Conservation (phyloP, 139 green algal species). For the Haematococcus lacustris region DNA sequence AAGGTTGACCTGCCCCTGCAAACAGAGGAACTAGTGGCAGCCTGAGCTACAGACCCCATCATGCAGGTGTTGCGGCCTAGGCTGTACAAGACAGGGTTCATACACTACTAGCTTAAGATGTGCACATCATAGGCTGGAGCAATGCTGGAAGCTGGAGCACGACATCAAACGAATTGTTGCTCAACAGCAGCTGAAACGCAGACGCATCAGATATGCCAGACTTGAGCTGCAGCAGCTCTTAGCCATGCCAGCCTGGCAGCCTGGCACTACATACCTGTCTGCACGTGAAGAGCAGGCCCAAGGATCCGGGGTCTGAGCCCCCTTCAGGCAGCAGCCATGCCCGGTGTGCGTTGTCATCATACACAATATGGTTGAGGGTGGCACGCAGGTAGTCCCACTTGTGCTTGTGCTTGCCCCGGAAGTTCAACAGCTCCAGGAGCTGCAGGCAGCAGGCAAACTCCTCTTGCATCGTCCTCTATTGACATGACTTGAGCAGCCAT, state of each 20-base stretch:
- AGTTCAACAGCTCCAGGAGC: slow-evolving; percentile 55
- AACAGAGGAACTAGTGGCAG: neutral
- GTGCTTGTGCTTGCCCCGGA: slow-evolving; percentile 48
- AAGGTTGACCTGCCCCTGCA: slow-evolving; percentile 30
- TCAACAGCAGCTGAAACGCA: neutral
- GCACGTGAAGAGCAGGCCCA: slow-evolving; percentile 26
- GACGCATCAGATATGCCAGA: neutral
- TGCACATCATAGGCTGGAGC: neutral
- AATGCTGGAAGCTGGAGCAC: neutral
- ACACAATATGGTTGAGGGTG: slow-evolving; percentile 37
- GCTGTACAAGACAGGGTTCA: neutral
- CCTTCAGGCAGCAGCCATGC: slow-evolving; percentile 25
- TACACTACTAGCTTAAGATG: neutral
- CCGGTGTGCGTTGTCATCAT: slow-evolving; percentile 40
- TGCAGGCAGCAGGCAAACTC: too few relatives aligned
- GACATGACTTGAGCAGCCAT: too few relatives aligned
- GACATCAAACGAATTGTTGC: neutral
- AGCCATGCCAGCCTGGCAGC: neutral
- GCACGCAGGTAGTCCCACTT: slow-evolving; percentile 51
- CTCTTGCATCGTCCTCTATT: too few relatives aligned
- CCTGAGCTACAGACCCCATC: neutral
- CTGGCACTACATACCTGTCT: slow-evolving; percentile 10
- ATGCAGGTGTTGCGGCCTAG: neutral
- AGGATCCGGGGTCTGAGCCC: too few relatives aligned
- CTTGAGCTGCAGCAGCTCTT: neutral